Evolutionary conservation across 2,329 filamentous ascomycete species (phyloP).

Genomic region (Aureobasidium sp.): DNA sequence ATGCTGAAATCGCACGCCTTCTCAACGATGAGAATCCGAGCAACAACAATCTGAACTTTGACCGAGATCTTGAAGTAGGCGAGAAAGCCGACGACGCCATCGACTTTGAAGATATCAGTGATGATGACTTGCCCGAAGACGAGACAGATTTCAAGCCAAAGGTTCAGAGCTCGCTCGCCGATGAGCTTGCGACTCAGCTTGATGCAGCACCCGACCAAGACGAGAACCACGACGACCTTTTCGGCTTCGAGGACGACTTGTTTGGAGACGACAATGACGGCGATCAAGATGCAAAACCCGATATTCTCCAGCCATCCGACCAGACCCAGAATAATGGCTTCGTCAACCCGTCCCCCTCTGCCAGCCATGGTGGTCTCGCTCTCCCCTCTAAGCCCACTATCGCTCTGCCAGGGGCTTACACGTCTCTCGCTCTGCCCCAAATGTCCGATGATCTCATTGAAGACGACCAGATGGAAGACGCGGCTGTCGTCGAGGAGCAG

Average conservation of each 20-base stretch:
- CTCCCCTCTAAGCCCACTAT: conserved; percentile 21
- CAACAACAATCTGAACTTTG: conserved; percentile 25
- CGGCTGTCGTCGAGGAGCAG: conserved; percentile 22
- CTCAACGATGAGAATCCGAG: conserved; percentile 23
- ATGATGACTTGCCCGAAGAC: conserved; percentile 83
- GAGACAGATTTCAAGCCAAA: conserved; percentile 41
- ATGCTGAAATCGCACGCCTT: conserved; percentile 26
- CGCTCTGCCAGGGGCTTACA: conserved; percentile 15
- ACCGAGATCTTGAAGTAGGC: conserved; percentile 38
- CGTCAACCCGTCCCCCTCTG: conserved; percentile 1
- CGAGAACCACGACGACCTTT: conserved; percentile 23
- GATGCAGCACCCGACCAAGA: conserved; percentile 1
- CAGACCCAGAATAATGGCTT: conserved; percentile 16
- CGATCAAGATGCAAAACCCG: not conserved
- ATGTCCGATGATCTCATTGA: conserved; percentile 5
- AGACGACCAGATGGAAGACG: conserved; percentile 8
- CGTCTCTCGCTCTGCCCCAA: conserved; percentile 10
- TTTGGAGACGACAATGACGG: conserved; percentile 54
- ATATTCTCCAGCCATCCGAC: not conserved
- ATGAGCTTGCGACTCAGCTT: not conserved
- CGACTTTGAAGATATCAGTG: conserved; percentile 85
- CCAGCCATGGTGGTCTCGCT: conserved; percentile 24
- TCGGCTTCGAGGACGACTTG: conserved; percentile 53
- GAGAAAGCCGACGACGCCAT: conserved; percentile 90
- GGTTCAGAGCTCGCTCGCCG: not conserved